Percentiles rank a stretch among this genome's conserved stretches.
These are phyloP conservation scores for Rubia tinctorum DNA, from an alignment of 305 asterid genomes.

Conservation along the genomic window DNA sequence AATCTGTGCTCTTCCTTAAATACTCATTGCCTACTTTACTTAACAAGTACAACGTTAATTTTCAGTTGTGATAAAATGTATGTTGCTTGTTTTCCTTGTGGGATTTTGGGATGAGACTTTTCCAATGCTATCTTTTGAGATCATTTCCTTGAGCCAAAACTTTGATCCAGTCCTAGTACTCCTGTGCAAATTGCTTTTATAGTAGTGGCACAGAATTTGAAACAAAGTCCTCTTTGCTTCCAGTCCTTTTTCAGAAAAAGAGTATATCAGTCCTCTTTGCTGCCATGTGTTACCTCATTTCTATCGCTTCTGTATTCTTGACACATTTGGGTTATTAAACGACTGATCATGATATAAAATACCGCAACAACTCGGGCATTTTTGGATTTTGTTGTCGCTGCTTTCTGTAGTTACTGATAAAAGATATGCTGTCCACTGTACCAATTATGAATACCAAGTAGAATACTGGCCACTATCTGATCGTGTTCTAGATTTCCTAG, in stretches of 20 bases:
- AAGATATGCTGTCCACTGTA: conserved; percentile 2
- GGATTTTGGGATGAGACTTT: not conserved
- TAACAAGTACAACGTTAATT: not conserved
- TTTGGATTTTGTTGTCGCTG: not conserved
- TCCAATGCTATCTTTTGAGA: not conserved
- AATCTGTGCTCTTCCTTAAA: not conserved
- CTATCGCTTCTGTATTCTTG: not conserved
- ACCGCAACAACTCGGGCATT: not conserved
- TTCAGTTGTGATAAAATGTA: not conserved
- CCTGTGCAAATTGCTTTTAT: not conserved
- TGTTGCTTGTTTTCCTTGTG: not conserved
- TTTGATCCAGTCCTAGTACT: not conserved
- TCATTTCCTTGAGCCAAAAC: not conserved
- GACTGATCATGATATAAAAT: not conserved
- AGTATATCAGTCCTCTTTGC: not conserved
- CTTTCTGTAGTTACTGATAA: not conserved
- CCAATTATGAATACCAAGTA: not conserved
- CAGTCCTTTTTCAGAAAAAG: not conserved
- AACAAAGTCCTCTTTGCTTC: conserved; percentile 3
- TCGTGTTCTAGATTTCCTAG: not conserved
- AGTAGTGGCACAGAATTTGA: too few species aligned
- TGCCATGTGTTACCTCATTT: not conserved
- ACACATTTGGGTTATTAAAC: not conserved
- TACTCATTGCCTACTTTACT: not conserved
- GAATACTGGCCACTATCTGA: not conserved